Evolutionary conservation across 495 filamentous ascomycete genomes (phyloP), one percentile per base, ranked within the genome.

Genomic region (Podospora sp.): DNA sequence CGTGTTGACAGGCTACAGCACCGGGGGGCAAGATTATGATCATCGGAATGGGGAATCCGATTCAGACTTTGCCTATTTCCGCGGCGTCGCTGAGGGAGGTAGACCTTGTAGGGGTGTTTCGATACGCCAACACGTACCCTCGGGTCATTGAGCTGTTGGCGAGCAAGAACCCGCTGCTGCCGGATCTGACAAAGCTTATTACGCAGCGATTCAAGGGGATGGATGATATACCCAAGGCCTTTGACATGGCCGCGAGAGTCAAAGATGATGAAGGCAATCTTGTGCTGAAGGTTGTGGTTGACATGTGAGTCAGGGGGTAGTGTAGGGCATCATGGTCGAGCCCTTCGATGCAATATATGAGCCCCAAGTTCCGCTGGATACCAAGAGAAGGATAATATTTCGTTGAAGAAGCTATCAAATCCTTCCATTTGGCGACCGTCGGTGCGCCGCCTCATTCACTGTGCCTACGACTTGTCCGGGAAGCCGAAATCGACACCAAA

Each of bases 1-100:
- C 21, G 5, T 16, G 36, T 0, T 26, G 33, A 29, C 16, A 86
- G 84, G 77, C 90, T 8, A 89, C 92, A 3, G 82, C 84, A 27
- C 86, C 94, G 0, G 94, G 94, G 11, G 92, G 93, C 18, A 87
- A 87, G 58, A 81, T 97, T 46, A 87, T 97, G 79, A 84, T 97
- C 64, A 91, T 98, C 62, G 94, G 94, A n/a, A 97, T 98, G 93
- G 94, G 94, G 22, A 91, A 85, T 53, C 93, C 94, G 1, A 83
- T 96, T 55, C 91, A 96, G 77, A 96, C 91, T 0, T 81, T 97
- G 4, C 94, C 93, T 4, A 87, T 97, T 62, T 92, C 90, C 7
- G 90, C 91, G 0, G 94, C 94, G 0, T 90, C 92, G 6, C 81
- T 96, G 26, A 86, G 92, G n/a, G 94, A 98, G 79, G 89, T 98